Evolutionary conservation across 2,329 filamentous ascomycete species (phyloP), one percentile per base, ranked within the genome.

Genomic region (Botrytis galanthina): DNA sequence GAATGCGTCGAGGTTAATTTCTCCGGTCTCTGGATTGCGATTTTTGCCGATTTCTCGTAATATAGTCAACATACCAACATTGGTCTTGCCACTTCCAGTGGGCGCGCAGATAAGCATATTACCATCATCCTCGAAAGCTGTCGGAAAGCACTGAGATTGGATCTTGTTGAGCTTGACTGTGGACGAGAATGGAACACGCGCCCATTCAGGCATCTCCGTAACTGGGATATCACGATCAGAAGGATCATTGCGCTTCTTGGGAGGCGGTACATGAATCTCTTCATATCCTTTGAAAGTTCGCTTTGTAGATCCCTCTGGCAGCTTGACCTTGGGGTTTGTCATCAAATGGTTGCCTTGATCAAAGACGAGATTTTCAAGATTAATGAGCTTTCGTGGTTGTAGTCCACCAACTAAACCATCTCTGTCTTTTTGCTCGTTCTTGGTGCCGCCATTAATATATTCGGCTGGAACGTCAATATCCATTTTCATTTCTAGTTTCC

Each of bases 101-200:
- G 96, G 96, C 10, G 96, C 97, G 82, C 96, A 99, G 80, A 99
- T 92, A 73, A 99, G 91, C 93, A 99, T 94, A 81, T 99, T 99
- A 46, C 94, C 95, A 81, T 99, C 97, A 75, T 95, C 93, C 74
- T 94, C 88, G 80, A 99, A 99, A 0, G 96, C 96, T 4, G 93
- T 90, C 1, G 94, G 93, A 81, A 90, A 99, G 81, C 95, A 98
- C 82, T 92, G 95, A 5, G 95, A 96, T 84, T 99, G 96, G 59
- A 99, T 96, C 76, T 94, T 93, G 84, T 99, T 99, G 72, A 99
- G 88, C 63, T 94, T 91, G 79, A 94, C 93, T 12, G 95, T 91
- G 35, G 89, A 91, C 77, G 93, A 94, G 81, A 98, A 99, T 35
- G 95, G 95, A 68, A 87, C 84, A 73, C 91, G 91, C 22, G 96